Evolutionary conservation across 2,329 filamentous ascomycete genomes (phyloP), one percentile per base, ranked within the genome.

Genomic region (Botrytis cinerea): DNA sequence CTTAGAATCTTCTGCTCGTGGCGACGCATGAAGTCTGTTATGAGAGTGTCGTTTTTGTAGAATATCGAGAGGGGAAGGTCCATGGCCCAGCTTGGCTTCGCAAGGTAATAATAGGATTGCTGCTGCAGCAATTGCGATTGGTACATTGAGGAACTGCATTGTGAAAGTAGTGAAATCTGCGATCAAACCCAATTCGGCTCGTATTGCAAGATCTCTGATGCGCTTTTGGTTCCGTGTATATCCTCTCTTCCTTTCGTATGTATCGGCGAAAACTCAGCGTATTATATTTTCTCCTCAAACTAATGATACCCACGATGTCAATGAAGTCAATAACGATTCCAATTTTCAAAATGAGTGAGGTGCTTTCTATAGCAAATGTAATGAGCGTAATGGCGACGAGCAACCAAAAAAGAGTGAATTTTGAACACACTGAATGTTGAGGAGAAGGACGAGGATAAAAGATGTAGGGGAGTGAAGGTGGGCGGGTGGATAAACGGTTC

Each of bases 81-180:
- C 70, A 64, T 75, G 76, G 35, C 75, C 74, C 63, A 76, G 75
- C 69, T 78, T 80, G 46, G 78, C 79, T 40, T 79, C 77, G 75
- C 75, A 78, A 69, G 77, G 76, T 43, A 75, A 54, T 32, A 83
- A 83, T 75, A 88, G 79, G 60, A 89, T 79, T 40, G 87, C 77
- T 62, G 86, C 79, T 74, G 84, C 86, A 78, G 85, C 84, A 74
- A 89, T 76, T 79, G 84, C 84, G 80, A 85, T 82, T 76, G 86
- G 84, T 74, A 88, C 76, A 74, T 84, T 83, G 73, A 84, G 83
- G 80, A 86, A 79, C 83, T 86, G 90, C 88, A 90, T 90, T 76
- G 79, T 81, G 78, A 73, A 74, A 75, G 73, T 75, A 59, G 68
- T 75, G 46, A 70, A 68, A 70, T 71, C 43, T 66, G 59, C 73